A percentile compares a stretch with the other conserved stretches of the same genome.
Evolutionary conservation across 192 early-diverging fungal species (phyloP).

Genomic region (Backusella westeae): DNA sequence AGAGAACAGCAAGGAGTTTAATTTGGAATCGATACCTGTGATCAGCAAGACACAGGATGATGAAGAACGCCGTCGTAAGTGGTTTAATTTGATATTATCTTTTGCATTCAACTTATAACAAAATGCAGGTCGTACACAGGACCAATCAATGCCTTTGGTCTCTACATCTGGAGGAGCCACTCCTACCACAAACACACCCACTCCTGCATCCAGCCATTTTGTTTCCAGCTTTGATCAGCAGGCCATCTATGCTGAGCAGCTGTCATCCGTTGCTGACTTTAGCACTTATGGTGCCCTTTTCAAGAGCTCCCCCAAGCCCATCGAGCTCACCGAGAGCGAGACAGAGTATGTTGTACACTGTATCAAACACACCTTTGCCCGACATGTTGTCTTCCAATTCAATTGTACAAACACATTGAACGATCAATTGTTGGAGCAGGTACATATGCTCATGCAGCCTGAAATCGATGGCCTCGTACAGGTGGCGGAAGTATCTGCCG

Average conservation of each 20-base stretch:
- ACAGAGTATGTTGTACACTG: slow-evolving; percentile 95
- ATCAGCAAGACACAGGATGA: slow-evolving; percentile 86
- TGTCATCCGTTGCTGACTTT: slow-evolving; percentile 83
- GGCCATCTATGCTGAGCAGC: slow-evolving; percentile 69
- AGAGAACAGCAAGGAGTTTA: slow-evolving; percentile 69
- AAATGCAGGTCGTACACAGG: background rate
- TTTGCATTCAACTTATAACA: too few relatives aligned
- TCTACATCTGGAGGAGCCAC: background rate
- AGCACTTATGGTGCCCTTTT: slow-evolving; percentile 80
- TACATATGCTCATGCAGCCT: slow-evolving; percentile 75
- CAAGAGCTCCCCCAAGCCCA: slow-evolving; percentile 74
- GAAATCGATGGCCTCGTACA: slow-evolving; percentile 63
- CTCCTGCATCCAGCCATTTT: background rate
- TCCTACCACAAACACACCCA: background rate
- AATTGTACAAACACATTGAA: slow-evolving; percentile 93
- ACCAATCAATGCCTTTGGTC: slow-evolving; percentile 8
- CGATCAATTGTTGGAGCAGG: slow-evolving; percentile 90
- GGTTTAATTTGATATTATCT: background rate
- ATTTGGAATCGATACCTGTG: slow-evolving; percentile 75
- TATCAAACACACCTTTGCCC: slow-evolving; percentile 88
- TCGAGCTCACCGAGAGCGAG: slow-evolving; percentile 90
- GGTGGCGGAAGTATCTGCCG: slow-evolving; percentile 69
- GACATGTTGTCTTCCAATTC: slow-evolving; percentile 97
- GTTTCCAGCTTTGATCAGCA: slow-evolving; percentile 55
- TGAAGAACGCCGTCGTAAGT: slow-evolving; percentile 65